Percentiles rank a stretch among this genome's conserved stretches.
phyloP scores from a whole-genome alignment of 352 stramenopile species.

The Globisporangium spiculum region DNA sequence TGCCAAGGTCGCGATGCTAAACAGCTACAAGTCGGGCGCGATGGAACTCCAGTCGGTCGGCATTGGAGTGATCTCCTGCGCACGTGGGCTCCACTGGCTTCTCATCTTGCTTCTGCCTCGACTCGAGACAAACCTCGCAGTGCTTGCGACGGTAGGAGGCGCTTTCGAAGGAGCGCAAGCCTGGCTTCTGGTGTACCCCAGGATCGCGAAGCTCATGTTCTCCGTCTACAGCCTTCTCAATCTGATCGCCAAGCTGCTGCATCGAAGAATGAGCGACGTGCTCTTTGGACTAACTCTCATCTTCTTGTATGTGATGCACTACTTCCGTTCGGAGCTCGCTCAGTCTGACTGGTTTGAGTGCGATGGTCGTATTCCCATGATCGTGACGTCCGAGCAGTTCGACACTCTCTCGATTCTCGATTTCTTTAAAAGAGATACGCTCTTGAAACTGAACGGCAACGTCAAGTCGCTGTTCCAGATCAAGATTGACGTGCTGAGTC shows the following conservation, averaged over 20 bases:
- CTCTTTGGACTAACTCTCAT: slow-evolving; percentile 24
- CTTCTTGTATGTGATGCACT: slow-evolving; percentile 19
- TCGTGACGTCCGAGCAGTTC: background rate
- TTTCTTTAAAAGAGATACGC: background rate
- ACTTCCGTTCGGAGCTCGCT: background rate
- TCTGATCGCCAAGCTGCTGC: slow-evolving; percentile 13
- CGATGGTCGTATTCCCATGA: background rate
- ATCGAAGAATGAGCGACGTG: slow-evolving; percentile 23
- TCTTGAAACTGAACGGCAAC: slow-evolving; percentile 11
- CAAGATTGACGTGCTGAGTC: background rate
- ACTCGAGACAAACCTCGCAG: slow-evolving; percentile 18
- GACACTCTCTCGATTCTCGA: slow-evolving; percentile 1
- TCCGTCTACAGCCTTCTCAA: slow-evolving; percentile 28
- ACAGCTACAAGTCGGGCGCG: background rate
- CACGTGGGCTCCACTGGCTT: slow-evolving; percentile 17
- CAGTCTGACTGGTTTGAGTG: slow-evolving; percentile 6
- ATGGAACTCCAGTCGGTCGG: background rate
- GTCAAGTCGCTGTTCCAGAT: slow-evolving; percentile 11
- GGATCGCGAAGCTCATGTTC: slow-evolving; percentile 24
- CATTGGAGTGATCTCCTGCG: slow-evolving; percentile 21
- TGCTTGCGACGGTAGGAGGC: slow-evolving; percentile 26
- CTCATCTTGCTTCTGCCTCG: slow-evolving; percentile 19
- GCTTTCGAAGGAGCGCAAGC: slow-evolving; percentile 24
- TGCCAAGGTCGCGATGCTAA: slow-evolving; percentile 11
- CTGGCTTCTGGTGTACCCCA: slow-evolving; percentile 35